Evolutionary conservation across 1,284 basidiomycete genomes (phyloP).

Genomic region (Anthracocystis walkeri): DNA sequence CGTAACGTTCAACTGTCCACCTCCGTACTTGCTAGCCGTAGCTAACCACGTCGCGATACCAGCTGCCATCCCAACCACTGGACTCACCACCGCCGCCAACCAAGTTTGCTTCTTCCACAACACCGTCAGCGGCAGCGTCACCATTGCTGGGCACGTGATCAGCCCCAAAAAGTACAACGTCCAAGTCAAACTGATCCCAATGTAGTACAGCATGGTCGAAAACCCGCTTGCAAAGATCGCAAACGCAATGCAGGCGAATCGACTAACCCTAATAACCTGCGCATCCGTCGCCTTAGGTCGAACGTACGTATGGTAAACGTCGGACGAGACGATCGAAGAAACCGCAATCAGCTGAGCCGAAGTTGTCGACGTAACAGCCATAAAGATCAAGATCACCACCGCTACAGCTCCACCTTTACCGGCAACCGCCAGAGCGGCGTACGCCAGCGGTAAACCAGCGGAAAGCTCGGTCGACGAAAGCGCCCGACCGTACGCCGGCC

Average conservation of each 20-base stretch:
- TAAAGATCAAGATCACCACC: conserved; percentile 61
- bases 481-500: conserved; percentile 55
- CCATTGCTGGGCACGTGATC: conserved; percentile 64
- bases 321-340: conserved; percentile 54
- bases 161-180: conserved; percentile 63
- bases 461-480: conserved; percentile 47
- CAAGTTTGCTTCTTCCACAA: conserved; percentile 64
- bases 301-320: conserved; percentile 63
- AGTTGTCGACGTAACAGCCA: conserved; percentile 60
- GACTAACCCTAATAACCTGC: conserved; percentile 54
- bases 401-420: conserved; percentile 64
- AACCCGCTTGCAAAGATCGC: conserved; percentile 57
- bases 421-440: conserved; percentile 53
- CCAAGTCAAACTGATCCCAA: conserved; percentile 60
- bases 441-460: conserved; percentile 56
- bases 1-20: conserved; percentile 42
- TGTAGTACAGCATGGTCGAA: conserved; percentile 52
- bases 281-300: conserved; percentile 44
- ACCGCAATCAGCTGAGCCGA: conserved; percentile 64
- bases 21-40: conserved; percentile 52
- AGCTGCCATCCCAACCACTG: conserved; percentile 55
- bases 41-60: conserved; percentile 64
- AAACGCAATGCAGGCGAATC: conserved; percentile 53
- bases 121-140: conserved; percentile 57
- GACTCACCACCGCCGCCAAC: conserved; percentile 46